Evolutionary conservation across 129 eudicot species (phyloP).

Genomic region (Smallanthus sonchifolius): DNA sequence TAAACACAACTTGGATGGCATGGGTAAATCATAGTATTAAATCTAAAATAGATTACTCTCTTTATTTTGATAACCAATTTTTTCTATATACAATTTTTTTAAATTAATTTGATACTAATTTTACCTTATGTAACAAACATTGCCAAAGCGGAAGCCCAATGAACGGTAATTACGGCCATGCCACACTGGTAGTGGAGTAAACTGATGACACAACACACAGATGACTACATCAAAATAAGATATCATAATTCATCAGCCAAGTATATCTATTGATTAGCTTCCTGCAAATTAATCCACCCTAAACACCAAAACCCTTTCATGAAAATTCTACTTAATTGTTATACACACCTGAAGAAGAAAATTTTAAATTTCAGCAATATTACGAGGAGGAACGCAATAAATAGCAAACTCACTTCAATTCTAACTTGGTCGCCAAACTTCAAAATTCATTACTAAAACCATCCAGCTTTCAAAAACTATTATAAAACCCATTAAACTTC

Average conservation of each 20-base stretch:
- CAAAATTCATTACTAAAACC: not conserved
- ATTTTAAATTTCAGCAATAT: not conserved
- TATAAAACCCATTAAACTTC: not conserved
- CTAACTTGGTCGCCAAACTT: not conserved
- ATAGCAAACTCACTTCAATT: not conserved
- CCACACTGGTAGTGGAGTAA: conserved; percentile 98
- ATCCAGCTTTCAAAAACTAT: not conserved
- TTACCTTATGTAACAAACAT: conserved; percentile 92
- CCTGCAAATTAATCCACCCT: not conserved
- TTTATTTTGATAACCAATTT: not conserved
- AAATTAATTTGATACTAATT: not conserved
- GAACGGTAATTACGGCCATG: conserved; percentile 88
- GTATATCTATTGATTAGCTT: not conserved
- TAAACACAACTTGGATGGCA: not conserved
- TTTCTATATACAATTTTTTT: not conserved
- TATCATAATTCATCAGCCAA: not conserved
- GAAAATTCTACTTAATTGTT: not conserved
- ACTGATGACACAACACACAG: conserved; percentile 37
- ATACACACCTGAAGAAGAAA: not conserved
- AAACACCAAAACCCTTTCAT: not conserved
- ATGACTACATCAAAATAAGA: not conserved
- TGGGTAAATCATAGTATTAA: not conserved
- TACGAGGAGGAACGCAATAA: not conserved
- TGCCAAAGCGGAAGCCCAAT: conserved; percentile 93
- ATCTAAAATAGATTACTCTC: not conserved